Evolutionary conservation across 495 filamentous ascomycete species (phyloP).

Genomic region (Tuber indicum): DNA sequence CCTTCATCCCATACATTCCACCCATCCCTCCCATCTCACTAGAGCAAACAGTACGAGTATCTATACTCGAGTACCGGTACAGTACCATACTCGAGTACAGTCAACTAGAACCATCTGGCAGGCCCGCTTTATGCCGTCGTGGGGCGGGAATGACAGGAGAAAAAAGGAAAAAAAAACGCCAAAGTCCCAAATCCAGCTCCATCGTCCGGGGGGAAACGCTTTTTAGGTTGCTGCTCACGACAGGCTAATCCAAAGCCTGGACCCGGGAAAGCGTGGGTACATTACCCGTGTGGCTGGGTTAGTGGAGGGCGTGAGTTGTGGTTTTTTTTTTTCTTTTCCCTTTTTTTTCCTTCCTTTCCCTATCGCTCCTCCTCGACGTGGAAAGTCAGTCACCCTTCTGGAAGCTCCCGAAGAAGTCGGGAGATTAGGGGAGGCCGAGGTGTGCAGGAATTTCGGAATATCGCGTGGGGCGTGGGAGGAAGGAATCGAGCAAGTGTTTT

Average conservation of each 20-base stretch:
- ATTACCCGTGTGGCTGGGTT: neutral
- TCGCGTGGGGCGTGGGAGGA: neutral
- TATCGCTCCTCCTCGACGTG: neutral
- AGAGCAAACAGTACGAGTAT: too few relatives aligned
- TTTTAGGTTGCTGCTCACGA: neutral
- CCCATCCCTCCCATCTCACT: neutral
- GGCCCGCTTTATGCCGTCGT: neutral
- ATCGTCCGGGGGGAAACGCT: neutral
- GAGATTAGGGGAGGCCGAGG: neutral
- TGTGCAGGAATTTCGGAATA: neutral
- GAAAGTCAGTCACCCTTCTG: slow-evolving; percentile 3
- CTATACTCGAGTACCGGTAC: neutral
- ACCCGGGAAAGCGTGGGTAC: neutral
- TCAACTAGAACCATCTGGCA: neutral
- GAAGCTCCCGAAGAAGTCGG: neutral
- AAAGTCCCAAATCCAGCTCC: neutral
- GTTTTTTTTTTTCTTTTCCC: neutral
- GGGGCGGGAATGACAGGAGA: neutral
- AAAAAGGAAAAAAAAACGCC: neutral
- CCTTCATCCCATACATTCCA: neutral
- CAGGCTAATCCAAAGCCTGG: neutral
- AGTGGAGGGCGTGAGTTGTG: neutral
- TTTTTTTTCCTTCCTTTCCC: neutral
- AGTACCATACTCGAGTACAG: neutral
- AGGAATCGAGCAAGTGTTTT: neutral